Evolutionary conservation across 345 rosid species (phyloP).

Genomic region (Euphorbia tirucalli): DNA sequence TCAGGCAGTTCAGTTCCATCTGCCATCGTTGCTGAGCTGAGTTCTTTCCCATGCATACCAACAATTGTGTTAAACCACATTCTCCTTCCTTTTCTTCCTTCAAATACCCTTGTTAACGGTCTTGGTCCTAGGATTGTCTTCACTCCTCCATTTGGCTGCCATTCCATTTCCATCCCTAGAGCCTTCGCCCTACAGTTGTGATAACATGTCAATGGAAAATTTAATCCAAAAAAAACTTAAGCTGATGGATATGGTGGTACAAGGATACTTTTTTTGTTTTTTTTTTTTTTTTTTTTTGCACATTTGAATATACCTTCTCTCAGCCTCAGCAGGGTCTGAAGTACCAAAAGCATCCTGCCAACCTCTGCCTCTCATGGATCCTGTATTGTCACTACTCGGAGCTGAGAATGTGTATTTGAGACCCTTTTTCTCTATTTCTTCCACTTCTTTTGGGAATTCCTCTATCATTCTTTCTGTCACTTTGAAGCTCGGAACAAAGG

Average conservation of each 20-base stretch:
- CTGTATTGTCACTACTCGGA: slow-evolving; percentile 32
- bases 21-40: slow-evolving; percentile 54
- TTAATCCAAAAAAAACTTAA: too few species aligned
- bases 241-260: too few species aligned
- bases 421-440: slow-evolving; percentile 59
- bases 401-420: slow-evolving; percentile 46
- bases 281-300: too few species aligned
- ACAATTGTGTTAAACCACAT: slow-evolving; percentile 73
- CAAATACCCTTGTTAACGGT: slow-evolving; percentile 50
- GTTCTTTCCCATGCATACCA: slow-evolving; percentile 60
- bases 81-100: slow-evolving; percentile 60
- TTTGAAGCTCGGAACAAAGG: slow-evolving; percentile 66
- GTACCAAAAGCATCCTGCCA: slow-evolving; percentile 67
- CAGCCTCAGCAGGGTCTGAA: slow-evolving; percentile 46
- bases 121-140: slow-evolving; percentile 40
- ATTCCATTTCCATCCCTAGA: slow-evolving; percentile 57
- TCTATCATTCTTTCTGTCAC: slow-evolving; percentile 55
- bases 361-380: slow-evolving; percentile 66
- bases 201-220: too few species aligned
- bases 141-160: slow-evolving; percentile 52
- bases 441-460: slow-evolving; percentile 57
- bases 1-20: slow-evolving; percentile 57
- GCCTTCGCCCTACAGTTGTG: slow-evolving; percentile 36
- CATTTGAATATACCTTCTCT: slow-evolving; percentile 45
- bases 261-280: too few species aligned